Evolutionary conservation across 345 rosid genomes (phyloP).

Genomic region (Ceriops decandra): DNA sequence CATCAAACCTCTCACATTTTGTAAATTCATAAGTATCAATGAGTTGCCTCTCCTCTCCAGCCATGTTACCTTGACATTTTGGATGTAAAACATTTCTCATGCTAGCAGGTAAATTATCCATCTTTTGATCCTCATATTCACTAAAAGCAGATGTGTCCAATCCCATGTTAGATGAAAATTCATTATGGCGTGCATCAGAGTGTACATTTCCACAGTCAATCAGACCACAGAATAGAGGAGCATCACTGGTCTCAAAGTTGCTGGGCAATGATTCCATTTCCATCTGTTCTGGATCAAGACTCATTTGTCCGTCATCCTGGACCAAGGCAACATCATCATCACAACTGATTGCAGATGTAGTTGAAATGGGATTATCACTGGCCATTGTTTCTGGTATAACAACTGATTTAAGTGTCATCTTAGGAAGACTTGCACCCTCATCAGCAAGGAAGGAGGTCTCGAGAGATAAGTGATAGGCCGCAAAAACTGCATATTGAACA

Average conservation of each 20-base stretch:
- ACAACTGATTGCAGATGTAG: constrained; percentile 26
- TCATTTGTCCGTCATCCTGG: constrained; percentile 32
- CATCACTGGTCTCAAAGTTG: constrained; percentile 33
- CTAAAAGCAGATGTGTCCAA: constrained; percentile 25
- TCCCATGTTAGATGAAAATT: constrained; percentile 27
- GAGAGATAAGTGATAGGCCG: constrained; percentile 88
- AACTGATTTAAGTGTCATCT: constrained; percentile 37
- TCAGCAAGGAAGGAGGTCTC: constrained; percentile 99
- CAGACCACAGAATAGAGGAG: constrained; percentile 27
- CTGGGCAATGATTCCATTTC: constrained; percentile 35
- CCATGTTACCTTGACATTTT: constrained; percentile 34
- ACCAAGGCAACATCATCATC: constrained; percentile 24
- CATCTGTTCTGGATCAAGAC: constrained; percentile 31
- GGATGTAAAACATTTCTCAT: constrained; percentile 24
- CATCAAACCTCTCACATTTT: constrained; percentile 44
- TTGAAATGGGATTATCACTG: constrained; percentile 37
- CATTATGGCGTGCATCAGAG: constrained; percentile 32
- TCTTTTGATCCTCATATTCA: constrained; percentile 30
- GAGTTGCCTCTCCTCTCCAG: constrained; percentile 36
- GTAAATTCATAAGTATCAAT: constrained; percentile 33
- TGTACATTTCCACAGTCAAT: constrained; percentile 27
- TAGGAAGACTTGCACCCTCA: constrained; percentile 97
- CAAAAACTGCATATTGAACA: constrained; percentile 88
- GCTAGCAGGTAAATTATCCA: constrained; percentile 16
- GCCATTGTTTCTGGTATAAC: constrained; percentile 41